A percentile compares a stretch with the other conserved stretches of the same genome.
phyloP scores from a whole-genome alignment of 768 basidiomycete species.

The Lentinula edodes region DNA sequence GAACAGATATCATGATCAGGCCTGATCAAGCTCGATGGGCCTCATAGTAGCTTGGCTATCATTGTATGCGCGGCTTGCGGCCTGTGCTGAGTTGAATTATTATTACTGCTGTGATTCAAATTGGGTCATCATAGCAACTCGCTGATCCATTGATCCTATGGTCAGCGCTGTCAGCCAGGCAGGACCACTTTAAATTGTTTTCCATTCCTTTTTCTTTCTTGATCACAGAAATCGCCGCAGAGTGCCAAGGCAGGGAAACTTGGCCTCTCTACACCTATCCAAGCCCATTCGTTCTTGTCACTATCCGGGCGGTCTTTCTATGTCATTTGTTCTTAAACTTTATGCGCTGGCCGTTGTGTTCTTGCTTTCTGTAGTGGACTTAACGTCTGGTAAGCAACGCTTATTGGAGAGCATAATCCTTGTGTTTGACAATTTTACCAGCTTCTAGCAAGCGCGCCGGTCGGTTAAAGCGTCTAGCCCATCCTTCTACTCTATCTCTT shows the following conservation, averaged over 20 bases:
- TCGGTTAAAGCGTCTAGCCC: conserved; percentile 42
- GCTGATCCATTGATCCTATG: not conserved
- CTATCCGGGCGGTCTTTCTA: not conserved
- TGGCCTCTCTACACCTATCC: not conserved
- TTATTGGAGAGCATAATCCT: not conserved
- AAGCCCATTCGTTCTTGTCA: not conserved
- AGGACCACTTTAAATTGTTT: not conserved
- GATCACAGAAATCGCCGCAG: not conserved
- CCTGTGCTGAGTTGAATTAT: no score
- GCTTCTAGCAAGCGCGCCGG: conserved; percentile 43
- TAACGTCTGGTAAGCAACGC: not conserved
- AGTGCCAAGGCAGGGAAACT: not conserved
- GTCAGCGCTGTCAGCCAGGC: not conserved
- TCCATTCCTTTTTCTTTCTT: not conserved
- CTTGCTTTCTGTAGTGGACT: conserved; percentile 1
- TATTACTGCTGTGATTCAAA: not conserved
- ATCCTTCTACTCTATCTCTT: conserved; percentile 46
- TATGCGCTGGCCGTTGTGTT: conserved; percentile 8
- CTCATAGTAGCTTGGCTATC: no score
- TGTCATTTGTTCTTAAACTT: not conserved
- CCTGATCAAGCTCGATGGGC: no score
- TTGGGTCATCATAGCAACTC: not conserved
- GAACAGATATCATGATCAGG: no score
- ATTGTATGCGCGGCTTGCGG: no score
- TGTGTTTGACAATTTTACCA: not conserved